Conservation (phyloP, 345 rosid genomes). For the Syzygium aqueum region DNA sequence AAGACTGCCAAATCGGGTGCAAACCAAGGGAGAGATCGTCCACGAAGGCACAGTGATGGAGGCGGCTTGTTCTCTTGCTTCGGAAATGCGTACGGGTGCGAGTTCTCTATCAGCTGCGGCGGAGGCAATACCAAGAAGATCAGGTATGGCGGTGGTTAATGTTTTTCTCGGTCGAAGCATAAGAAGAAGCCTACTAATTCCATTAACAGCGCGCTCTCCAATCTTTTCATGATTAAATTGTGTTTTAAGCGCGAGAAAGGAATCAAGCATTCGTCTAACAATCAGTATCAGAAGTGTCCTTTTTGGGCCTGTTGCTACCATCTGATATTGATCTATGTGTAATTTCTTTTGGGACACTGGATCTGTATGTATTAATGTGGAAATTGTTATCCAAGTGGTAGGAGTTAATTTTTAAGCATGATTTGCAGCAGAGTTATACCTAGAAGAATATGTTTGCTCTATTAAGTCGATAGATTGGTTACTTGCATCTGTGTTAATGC, state of each 20-base stretch:
- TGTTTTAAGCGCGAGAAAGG: slow-evolving; percentile 1
- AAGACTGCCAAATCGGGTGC: slow-evolving; percentile 8
- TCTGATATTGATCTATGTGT: background rate
- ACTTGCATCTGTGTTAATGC: background rate
- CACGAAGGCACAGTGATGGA: slow-evolving; percentile 12
- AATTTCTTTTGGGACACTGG: background rate
- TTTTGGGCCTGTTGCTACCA: background rate
- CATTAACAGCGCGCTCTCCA: background rate
- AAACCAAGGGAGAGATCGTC: background rate
- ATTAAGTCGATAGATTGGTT: background rate
- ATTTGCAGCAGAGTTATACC: background rate
- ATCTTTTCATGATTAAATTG: background rate
- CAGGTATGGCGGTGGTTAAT: background rate
- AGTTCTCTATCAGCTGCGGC: slow-evolving; percentile 83
- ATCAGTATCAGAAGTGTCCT: background rate
- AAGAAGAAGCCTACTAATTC: background rate
- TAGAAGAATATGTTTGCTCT: background rate
- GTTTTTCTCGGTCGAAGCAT: background rate
- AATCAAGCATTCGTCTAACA: background rate
- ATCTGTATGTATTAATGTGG: background rate
- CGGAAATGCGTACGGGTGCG: slow-evolving; percentile 63
- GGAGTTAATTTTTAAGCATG: background rate
- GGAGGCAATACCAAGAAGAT: slow-evolving; percentile 30
- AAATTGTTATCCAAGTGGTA: background rate
- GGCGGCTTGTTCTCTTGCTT: slow-evolving; percentile 70